Base-by-base conservation (phyloP, 2,329 filamentous ascomycete species). In the Dactylonectria estremocensis region DNA sequence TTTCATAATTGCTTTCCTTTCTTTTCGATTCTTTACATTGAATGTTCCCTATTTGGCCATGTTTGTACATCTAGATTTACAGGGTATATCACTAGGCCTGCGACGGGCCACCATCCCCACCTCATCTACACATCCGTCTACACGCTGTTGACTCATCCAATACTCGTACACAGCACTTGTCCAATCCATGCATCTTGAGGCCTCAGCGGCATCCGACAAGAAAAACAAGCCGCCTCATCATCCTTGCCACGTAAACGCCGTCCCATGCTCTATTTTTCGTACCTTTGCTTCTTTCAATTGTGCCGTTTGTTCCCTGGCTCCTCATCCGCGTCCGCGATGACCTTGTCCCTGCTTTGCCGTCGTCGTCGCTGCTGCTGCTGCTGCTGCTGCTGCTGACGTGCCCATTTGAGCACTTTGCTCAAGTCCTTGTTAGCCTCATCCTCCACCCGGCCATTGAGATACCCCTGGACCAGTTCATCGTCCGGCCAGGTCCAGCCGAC, bases 401-500 rank as follows among this genome's bases (percentile, higher is more conserved):
- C 66, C 72, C 73, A 72, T 40, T 72, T 66, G 37, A 79, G 69
- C 24, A 77, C 70, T 33, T 72, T 68, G 33, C 67, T 69, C 61
- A 82, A 67, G 35, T 70, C 72, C 37, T 59, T 56, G 16, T 77
- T 69, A 18, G 72, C 75, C 24, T 77, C 75, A 5, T 76, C 70
- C 24, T 70, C 57, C 24, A 76, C 70, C 43, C 70, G 67, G 31
- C 64, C 62, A 40, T 76, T 61, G 16, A 79, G 72, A 57, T 81
- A 86, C 4, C 74, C 72, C 50, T 76, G 68, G 16, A 84, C 78
- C 20, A 80, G 77, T 45, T 75, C 73, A 8, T 79, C 74, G 40
- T 79, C 77, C 1, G 85, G 84, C 84, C 84, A 85, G 45, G 77
- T 62, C 73, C 76, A 81, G 11, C 61, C 69, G 61, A 78, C 50